These are phyloP conservation scores for Aureobasidium zeae DNA, from an alignment of 2,329 filamentous ascomycete genomes.

Conservation along the genomic window DNA sequence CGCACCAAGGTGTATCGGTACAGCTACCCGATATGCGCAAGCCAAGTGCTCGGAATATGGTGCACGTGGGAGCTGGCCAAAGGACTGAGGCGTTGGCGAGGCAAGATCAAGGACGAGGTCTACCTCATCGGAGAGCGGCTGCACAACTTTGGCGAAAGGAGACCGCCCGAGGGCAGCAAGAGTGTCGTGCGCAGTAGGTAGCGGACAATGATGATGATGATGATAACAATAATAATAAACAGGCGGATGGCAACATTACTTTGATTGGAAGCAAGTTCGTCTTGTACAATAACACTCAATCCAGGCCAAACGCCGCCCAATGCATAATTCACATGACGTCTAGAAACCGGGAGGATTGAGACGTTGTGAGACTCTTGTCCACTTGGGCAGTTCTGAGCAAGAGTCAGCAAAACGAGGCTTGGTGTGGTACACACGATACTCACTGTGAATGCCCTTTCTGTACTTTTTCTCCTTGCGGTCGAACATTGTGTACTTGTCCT, in stretches of 20 bases:
- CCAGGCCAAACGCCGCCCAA: constrained; percentile 13
- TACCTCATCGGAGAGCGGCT: constrained; percentile 90
- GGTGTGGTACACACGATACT: no score
- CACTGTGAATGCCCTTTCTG: constrained; percentile 95
- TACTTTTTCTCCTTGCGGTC: constrained; percentile 93
- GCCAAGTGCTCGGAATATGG: constrained; percentile 39
- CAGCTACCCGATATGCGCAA: constrained; percentile 60
- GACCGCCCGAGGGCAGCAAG: constrained; percentile 26
- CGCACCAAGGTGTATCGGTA: constrained; percentile 48
- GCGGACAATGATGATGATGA: background rate
- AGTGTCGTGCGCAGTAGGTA: constrained; percentile 25
- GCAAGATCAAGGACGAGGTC: constrained; percentile 81
- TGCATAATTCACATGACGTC: constrained; percentile 21
- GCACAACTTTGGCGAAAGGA: constrained; percentile 77
- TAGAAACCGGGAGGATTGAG: constrained; percentile 92
- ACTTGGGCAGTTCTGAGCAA: constrained; percentile 48
- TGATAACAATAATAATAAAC: background rate
- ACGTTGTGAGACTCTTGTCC: constrained; percentile 90
- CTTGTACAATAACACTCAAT: constrained; percentile 8
- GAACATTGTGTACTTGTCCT: constrained; percentile 97
- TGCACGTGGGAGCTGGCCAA: constrained; percentile 42
- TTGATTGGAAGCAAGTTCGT: constrained; percentile 10
- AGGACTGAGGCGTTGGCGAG: constrained; percentile 66
- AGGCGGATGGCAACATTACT: constrained; percentile 8
- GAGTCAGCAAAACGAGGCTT: constrained; percentile 26